A percentile compares a stretch with the other conserved stretches of the same genome.
Conservation (phyloP, 169 alveolate genomes). For the Plasmodium sp. region DNA sequence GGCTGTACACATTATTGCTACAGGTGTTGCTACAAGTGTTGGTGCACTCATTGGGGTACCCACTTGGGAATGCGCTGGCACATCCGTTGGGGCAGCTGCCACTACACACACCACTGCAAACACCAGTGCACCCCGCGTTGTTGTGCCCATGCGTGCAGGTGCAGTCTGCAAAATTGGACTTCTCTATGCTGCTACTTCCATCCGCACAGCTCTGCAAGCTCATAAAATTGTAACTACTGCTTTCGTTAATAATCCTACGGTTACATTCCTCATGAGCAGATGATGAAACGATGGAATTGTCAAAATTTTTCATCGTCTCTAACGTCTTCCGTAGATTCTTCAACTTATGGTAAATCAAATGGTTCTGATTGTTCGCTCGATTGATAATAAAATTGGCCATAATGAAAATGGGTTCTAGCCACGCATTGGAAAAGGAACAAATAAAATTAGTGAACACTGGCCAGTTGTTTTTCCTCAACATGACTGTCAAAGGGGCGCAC, state of each 20-base stretch:
- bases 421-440: constrained; percentile 87
- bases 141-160: neutral
- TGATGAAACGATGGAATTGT: neutral
- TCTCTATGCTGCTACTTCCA: constrained; percentile 2
- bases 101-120: neutral
- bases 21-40: neutral
- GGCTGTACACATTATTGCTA: neutral
- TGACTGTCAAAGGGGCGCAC: constrained; percentile 83
- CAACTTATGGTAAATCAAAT: constrained; percentile 74
- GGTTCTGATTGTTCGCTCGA: constrained; percentile 78
- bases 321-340: constrained; percentile 74
- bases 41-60: neutral
- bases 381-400: constrained; percentile 84
- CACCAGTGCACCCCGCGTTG: neutral
- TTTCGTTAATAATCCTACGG: constrained; percentile 19
- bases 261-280: neutral
- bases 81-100: too few species aligned
- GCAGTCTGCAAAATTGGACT: neutral
- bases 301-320: constrained; percentile 76
- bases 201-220: constrained; percentile 13
- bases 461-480: constrained; percentile 84
- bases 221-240: constrained; percentile 3
- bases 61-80: neutral
- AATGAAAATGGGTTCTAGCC: constrained; percentile 88
- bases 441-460: constrained; percentile 86